These are phyloP conservation scores for Ruellia speciosa DNA, from an alignment of 305 asterid genomes.

Conservation along the genomic window DNA sequence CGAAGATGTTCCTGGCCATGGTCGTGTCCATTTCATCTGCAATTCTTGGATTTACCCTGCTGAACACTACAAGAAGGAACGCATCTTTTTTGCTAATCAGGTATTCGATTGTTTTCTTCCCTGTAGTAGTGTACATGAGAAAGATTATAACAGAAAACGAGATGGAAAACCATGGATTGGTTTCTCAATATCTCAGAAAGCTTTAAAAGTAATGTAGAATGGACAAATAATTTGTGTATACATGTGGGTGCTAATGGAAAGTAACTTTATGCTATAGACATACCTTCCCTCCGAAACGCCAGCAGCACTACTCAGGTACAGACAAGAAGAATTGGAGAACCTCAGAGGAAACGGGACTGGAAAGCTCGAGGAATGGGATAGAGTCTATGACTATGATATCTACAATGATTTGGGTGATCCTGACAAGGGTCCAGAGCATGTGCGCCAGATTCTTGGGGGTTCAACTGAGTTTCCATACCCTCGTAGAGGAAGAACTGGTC, in stretches of 20 bases:
- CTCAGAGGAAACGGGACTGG: conserved; percentile 59
- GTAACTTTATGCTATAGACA: conserved; percentile 27
- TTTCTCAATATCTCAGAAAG: neutral
- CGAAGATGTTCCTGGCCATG: conserved; percentile 49
- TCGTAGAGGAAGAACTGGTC: conserved; percentile 78
- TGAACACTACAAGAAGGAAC: conserved; percentile 35
- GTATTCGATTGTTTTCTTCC: neutral
- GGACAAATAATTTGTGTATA: neutral
- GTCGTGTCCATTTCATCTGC: conserved; percentile 58
- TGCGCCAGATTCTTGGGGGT: conserved; percentile 54
- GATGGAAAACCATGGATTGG: neutral
- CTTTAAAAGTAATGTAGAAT: neutral
- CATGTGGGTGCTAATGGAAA: too few species aligned
- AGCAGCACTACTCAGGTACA: conserved; percentile 30
- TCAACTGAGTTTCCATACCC: conserved; percentile 58
- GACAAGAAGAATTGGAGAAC: conserved; percentile 49
- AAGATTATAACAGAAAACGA: neutral
- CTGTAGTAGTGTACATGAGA: neutral
- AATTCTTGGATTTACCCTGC: conserved; percentile 76
- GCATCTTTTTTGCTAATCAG: conserved; percentile 34
- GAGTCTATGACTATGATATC: conserved; percentile 59
- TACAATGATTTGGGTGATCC: conserved; percentile 67
- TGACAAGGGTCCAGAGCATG: conserved; percentile 43
- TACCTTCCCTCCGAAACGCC: conserved; percentile 74
- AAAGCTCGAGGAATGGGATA: conserved; percentile 60